These are phyloP conservation scores for Sporisorium sorghi DNA, from an alignment of 1,284 basidiomycete species.

Conservation along the genomic window DNA sequence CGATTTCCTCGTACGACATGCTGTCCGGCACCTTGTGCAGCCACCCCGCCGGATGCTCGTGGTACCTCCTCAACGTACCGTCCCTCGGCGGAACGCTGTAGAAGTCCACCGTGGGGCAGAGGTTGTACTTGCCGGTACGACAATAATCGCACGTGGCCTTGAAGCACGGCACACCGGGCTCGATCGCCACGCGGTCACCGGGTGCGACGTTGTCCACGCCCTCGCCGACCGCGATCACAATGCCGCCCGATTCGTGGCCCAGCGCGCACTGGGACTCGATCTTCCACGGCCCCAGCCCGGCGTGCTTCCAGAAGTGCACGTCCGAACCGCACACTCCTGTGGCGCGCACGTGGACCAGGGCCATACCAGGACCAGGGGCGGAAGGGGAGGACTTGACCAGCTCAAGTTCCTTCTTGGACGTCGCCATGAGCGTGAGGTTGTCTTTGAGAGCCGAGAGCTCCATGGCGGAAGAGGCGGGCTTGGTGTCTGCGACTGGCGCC, in stretches of 20 bases:
- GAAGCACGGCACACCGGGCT: constrained; percentile 71
- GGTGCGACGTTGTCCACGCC: constrained; percentile 58
- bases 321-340: constrained; percentile 67
- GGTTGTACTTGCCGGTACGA: constrained; percentile 73
- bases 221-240: constrained; percentile 63
- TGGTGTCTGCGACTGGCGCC: constrained; percentile 47
- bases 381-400: constrained; percentile 50
- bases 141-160: constrained; percentile 72
- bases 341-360: constrained; percentile 63
- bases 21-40: constrained; percentile 72
- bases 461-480: constrained; percentile 16
- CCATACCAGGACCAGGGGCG: constrained; percentile 61
- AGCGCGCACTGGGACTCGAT: constrained; percentile 61
- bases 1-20: constrained; percentile 72
- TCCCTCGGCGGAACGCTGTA: constrained; percentile 69
- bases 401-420: constrained; percentile 59
- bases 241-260: constrained; percentile 66
- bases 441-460: constrained; percentile 54
- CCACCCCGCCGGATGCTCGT: constrained; percentile 74
- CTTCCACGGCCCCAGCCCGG: constrained; percentile 61
- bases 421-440: constrained; percentile 59
- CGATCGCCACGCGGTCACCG: constrained; percentile 66
- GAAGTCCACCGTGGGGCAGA: constrained; percentile 67
- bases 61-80: constrained; percentile 69
- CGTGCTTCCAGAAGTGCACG: constrained; percentile 74